Evolutionary conservation across 2,329 filamentous ascomycete genomes (phyloP).

Genomic region (Akanthomyces uredinophilus): DNA sequence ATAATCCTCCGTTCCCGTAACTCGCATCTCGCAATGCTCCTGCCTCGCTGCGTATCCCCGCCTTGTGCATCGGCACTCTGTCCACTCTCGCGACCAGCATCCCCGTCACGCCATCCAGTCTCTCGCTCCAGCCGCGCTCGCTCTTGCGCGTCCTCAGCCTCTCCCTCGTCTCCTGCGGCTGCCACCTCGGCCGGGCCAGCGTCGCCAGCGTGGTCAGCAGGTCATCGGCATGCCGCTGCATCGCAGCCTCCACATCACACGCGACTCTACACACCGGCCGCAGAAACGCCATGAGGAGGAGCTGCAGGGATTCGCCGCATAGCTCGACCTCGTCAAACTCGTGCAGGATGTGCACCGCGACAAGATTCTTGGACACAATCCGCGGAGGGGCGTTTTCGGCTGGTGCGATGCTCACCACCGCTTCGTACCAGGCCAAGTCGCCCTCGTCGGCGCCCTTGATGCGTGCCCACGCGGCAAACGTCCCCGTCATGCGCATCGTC

Average conservation of each 20-base stretch:
- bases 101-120: conserved; percentile 43
- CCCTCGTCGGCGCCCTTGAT: conserved; percentile 16
- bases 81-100: conserved; percentile 52
- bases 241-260: conserved; percentile 20
- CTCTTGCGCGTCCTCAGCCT: conserved; percentile 35
- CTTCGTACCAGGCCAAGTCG: conserved; percentile 50
- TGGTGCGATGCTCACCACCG: conserved; percentile 52
- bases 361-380: conserved; percentile 45
- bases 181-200: conserved; percentile 43
- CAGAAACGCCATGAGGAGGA: conserved; percentile 58
- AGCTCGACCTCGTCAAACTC: conserved; percentile 42
- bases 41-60: conserved; percentile 51
- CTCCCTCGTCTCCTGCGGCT: conserved; percentile 32
- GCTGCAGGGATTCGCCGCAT: conserved; percentile 39
- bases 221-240: conserved; percentile 34
- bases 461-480: conserved; percentile 60
- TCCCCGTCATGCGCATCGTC: conserved; percentile 49
- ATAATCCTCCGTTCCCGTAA: conserved; percentile 46
- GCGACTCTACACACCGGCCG: conserved; percentile 25
- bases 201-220: conserved; percentile 40
- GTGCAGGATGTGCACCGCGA: conserved; percentile 49
- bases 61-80: conserved; percentile 52
- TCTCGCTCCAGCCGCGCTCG: conserved; percentile 38
- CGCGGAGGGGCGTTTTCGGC: conserved; percentile 40
- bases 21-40: conserved; percentile 43